These are phyloP conservation scores for Thuja plicata DNA, from an alignment of 83 land plant species.

Conservation along the genomic window DNA sequence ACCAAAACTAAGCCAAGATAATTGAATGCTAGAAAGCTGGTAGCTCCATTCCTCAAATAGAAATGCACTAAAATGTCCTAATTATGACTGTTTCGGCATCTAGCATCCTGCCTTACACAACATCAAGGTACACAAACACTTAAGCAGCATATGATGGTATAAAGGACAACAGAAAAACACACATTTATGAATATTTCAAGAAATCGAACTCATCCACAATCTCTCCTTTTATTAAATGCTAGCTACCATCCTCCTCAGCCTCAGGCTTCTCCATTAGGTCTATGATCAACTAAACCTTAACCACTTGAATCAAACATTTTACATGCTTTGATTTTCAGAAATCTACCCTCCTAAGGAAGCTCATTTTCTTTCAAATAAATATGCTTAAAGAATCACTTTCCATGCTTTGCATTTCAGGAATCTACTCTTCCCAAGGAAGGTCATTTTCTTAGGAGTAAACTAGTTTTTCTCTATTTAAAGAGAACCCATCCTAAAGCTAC, in stretches of 20 bases:
- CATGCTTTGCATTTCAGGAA: not conserved
- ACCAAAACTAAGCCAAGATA: not conserved
- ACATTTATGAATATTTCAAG: not conserved
- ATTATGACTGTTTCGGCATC: not conserved
- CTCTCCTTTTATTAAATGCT: not conserved
- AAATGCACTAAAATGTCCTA: not conserved
- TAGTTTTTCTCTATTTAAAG: no score
- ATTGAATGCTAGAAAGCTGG: not conserved
- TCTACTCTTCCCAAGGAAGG: not conserved
- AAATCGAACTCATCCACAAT: no score
- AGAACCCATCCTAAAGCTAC: not conserved
- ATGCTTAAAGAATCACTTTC: not conserved
- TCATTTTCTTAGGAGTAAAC: no score
- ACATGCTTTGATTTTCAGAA: not conserved
- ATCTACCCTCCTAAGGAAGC: not conserved
- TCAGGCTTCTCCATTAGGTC: not conserved
- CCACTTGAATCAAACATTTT: not conserved
- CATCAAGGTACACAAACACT: not conserved
- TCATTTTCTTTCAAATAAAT: no score
- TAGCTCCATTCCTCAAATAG: not conserved
- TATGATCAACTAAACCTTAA: not conserved
- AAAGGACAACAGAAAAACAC: not conserved
- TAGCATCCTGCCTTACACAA: not conserved
- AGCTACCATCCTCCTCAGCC: not conserved
- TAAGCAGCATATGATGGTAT: not conserved